Evolutionary conservation across 768 basidiomycete genomes (phyloP), one percentile per base, ranked within the genome.

Genomic region (Phaffia tasmanica): DNA sequence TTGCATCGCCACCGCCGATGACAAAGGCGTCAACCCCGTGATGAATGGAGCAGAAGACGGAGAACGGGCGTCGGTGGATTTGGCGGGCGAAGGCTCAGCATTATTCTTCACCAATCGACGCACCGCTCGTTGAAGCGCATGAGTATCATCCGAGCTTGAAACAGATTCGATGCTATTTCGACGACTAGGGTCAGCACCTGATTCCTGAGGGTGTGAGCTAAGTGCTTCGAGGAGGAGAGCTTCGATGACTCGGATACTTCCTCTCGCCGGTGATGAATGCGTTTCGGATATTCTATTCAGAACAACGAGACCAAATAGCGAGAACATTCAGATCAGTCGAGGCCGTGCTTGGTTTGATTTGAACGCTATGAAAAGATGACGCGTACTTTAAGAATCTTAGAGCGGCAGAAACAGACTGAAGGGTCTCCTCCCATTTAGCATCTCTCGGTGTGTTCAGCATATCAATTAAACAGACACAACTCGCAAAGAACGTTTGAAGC

Each of bases 211-310:
- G 50, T 53, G 57, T 51, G 42, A 27, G 65, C 35, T 46, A 42
- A 14, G n/a, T 21, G 30, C 72, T 74, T 68, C 53, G 75, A 75
- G 67, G 42, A 77, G 61, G 21, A 77, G 63, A 27, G 75, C 72
- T 55, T 75, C 75, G 71, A 76, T 73, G 2, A 77, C 76, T 57
- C 72, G 71, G 57, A 77, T 73, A 0, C 75, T 70, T 7, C 74
- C 74, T 30, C 74, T 64, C 16, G 76, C 74, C 8, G 75, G 73
- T 51, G 75, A 75, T 1, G 76, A 77, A 15, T 75, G 69, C 51
- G 72, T 70, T 30, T 72, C 70, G 11, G 48, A 77, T 76, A 21
- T 71, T 70, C 49, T 72, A 72, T 64, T 19, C 47, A 9, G 23
- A 48, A 47, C 15, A 42, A 57, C 18, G 16, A 18, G 9, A 15